Percentiles rank a stretch among this genome's conserved stretches.
Evolutionary conservation across 2,329 filamentous ascomycete species (phyloP).

Genomic region (Diaporthe sp.): DNA sequence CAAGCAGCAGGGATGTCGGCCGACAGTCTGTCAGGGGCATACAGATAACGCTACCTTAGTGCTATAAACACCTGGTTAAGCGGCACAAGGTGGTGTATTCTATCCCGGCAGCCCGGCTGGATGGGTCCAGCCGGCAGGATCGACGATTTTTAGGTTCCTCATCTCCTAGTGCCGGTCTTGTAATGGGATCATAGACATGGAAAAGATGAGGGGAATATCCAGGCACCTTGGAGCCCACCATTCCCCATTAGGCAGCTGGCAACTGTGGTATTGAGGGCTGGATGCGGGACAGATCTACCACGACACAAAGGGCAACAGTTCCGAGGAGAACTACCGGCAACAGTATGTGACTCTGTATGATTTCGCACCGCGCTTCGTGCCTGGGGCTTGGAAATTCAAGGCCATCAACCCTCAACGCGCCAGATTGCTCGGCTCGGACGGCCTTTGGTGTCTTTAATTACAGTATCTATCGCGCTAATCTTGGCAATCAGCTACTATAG

Average conservation of each 20-base stretch:
- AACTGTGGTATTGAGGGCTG: not conserved
- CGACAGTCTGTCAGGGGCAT: not conserved
- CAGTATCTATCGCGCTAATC: not conserved
- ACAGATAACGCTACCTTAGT: conserved; percentile 23
- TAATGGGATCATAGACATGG: conserved; percentile 26
- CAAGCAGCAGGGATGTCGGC: not conserved
- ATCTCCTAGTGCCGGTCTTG: not conserved
- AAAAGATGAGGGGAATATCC: conserved; percentile 20
- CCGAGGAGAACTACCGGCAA: not conserved
- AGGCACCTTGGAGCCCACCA: not conserved
- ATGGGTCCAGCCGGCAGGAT: not conserved
- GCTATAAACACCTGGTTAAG: not conserved
- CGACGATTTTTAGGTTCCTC: not conserved
- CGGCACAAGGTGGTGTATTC: not conserved
- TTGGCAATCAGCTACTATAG: conserved; percentile 12
- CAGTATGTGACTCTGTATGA: not conserved
- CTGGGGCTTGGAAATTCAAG: not conserved
- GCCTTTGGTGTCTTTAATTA: not conserved
- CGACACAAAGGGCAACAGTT: conserved; percentile 19
- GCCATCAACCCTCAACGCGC: not conserved
- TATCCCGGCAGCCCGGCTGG: conserved; percentile 12
- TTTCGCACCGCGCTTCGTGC: not conserved
- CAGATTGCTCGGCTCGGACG: not conserved
- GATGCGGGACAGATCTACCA: not conserved
- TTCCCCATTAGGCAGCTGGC: conserved; percentile 22